Evolutionary conservation across 768 basidiomycete genomes (phyloP).

Genomic region (Clathrus columnatus): DNA sequence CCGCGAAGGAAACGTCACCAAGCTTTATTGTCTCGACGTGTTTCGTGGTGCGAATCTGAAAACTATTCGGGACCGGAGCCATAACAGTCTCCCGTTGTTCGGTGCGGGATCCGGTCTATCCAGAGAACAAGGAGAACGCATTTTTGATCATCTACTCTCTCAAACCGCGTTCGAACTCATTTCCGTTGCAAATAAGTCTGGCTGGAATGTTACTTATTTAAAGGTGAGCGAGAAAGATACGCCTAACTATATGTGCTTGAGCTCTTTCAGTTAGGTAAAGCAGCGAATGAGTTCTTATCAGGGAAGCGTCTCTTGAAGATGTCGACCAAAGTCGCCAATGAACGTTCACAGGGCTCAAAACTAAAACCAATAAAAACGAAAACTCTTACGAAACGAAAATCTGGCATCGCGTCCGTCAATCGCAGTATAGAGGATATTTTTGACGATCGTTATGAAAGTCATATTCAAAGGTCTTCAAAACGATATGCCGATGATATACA

Average conservation of each 20-base stretch:
- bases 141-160: constrained; percentile 49
- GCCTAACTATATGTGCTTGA: not conserved
- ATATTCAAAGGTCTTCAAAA: not conserved
- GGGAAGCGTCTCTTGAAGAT: constrained; percentile 9
- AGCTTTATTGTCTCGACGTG: constrained; percentile 48
- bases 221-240: constrained; percentile 29
- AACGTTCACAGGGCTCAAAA: not conserved
- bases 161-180: constrained; percentile 41
- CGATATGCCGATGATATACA: constrained; percentile 8
- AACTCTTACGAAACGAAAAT: constrained; percentile 1
- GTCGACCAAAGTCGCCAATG: constrained; percentile 5
- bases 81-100: constrained; percentile 38
- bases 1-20: constrained; percentile 46
- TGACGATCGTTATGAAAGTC: constrained; percentile 6
- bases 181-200: constrained; percentile 34
- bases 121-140: constrained; percentile 50
- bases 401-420: constrained; percentile 9
- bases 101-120: constrained; percentile 46
- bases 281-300: constrained; percentile 11
- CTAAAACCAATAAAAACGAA: not conserved
- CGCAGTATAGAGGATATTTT: constrained; percentile 9
- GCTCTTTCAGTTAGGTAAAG: constrained; percentile 10
- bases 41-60: constrained; percentile 54
- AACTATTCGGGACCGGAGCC: constrained; percentile 37
- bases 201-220: constrained; percentile 45